Base-by-base conservation (phyloP, 352 stramenopile species). In the Pythium rhizo-oryzae region DNA sequence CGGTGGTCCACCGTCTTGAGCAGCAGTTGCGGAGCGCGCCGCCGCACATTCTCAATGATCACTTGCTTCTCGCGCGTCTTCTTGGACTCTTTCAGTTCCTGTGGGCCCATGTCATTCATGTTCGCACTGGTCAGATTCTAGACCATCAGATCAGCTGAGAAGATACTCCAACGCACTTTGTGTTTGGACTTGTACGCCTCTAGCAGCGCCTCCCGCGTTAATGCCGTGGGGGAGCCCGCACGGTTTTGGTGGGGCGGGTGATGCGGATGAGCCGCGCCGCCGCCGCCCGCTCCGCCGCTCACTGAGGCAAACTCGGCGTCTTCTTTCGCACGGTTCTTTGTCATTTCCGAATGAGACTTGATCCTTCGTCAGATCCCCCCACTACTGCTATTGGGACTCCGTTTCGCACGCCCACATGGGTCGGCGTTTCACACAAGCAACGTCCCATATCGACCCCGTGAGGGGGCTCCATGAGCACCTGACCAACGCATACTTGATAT, bases 1-100 rank as follows among this genome's bases (percentile, higher is more conserved):
- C 49, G 12, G 19, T 59, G 59, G 7, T 67, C 47, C 19, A 51
- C 43, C 11, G 65, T 69, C 59, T 83, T 81, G 18, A 87, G 62
- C 47, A 81, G 54, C 11, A 87, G 47, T 21, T 79, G 78, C 15
- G 81, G 76, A 25, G 76, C 71, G 9, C 69, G 78, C 57, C 74
- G 79, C 37, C 71, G 80, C 16, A 77, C 60, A 33, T 82, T 78
- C 50, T 85, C 75, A 19, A 91, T 63, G 70, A 91, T 86, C 39
- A 91, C 76, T 52, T 80, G 70, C 59, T 90, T 91, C 61, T 89
- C 78, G 35, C 76, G 75, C 44, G 65, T 71, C 67, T 81, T 89
- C 59, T 75, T 79, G 9, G 49, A 70, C 39, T 79, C 78, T 60
- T 79, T 73, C 1, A 70, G 44, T 23, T 85, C 80, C 82, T 90